Conservation (phyloP, 2,329 filamentous ascomycete genomes). For the Fusarium sp. region DNA sequence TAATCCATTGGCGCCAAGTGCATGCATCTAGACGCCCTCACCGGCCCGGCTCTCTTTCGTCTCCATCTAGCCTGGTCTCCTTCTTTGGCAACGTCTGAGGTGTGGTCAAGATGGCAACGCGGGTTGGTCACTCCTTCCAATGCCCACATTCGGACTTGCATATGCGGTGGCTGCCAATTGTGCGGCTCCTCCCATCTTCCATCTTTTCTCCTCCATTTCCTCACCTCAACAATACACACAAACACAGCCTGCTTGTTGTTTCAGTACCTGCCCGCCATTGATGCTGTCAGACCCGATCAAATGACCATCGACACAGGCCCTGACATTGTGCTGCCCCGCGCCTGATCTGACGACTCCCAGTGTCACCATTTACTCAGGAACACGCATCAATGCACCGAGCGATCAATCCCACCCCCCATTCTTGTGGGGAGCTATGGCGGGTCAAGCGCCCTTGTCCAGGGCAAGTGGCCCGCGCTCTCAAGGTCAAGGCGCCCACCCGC, state of each 20-base stretch:
- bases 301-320: neutral
- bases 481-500: conserved; percentile 20
- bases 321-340: neutral
- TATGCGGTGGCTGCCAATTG: conserved; percentile 21
- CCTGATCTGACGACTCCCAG: neutral
- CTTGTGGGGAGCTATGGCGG: conserved; percentile 44
- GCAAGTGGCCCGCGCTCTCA: conserved; percentile 26
- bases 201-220: conserved; percentile 32
- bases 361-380: conserved; percentile 15
- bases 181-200: conserved; percentile 16
- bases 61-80: conserved; percentile 16
- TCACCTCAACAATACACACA: conserved; percentile 17
- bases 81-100: conserved; percentile 8
- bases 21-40: conserved; percentile 11
- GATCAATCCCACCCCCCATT: conserved; percentile 39
- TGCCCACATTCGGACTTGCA: conserved; percentile 25
- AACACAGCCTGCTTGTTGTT: conserved; percentile 11
- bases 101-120: conserved; percentile 31
- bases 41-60: conserved; percentile 29
- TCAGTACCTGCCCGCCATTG: conserved; percentile 14
- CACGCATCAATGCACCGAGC: conserved; percentile 26
- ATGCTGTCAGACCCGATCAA: conserved; percentile 7
- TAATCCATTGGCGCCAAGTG: neutral
- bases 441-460: conserved; percentile 15
- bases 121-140: conserved; percentile 29